Conservation (phyloP, 148 eudicot genomes). For the Chenopodium suecicum region DNA sequence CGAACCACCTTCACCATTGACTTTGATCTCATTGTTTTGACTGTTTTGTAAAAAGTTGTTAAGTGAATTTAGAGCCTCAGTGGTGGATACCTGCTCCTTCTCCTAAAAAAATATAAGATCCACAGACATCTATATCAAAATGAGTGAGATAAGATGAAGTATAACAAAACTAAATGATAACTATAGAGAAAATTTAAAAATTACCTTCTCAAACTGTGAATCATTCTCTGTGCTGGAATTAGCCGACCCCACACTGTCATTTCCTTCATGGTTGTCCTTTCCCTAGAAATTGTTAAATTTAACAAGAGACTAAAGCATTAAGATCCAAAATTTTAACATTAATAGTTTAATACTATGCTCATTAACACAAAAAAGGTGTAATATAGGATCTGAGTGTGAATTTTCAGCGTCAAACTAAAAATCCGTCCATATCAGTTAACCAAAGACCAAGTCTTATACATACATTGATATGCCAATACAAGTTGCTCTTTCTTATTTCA, state of each 20-base stretch:
- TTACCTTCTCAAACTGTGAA: conserved; percentile 39
- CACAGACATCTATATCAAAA: conserved; percentile 15
- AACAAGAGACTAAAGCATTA: conserved; percentile 18
- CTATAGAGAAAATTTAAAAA: background rate
- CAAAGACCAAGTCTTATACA: background rate
- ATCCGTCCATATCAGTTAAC: background rate
- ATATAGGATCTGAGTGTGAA: background rate
- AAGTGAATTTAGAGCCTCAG: conserved; percentile 37
- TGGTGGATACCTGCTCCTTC: conserved; percentile 27
- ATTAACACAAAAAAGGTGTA: background rate
- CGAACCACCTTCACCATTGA: conserved; percentile 32
- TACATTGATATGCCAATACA: background rate
- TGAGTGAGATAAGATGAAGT: background rate
- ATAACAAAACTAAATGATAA: background rate
- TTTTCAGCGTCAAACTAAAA: background rate
- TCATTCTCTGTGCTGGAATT: conserved; percentile 27
- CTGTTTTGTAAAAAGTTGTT: conserved; percentile 27
- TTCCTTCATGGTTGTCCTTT: conserved; percentile 37
- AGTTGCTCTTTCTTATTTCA: background rate
- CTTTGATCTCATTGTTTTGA: conserved; percentile 34
- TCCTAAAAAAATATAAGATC: conserved; percentile 30
- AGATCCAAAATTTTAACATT: background rate
- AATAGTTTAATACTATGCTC: background rate
- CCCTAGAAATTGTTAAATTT: conserved; percentile 30
- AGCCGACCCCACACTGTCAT: conserved; percentile 27